A percentile compares a stretch with the other conserved stretches of the same genome.
Evolutionary conservation across 2,329 filamentous ascomycete species (phyloP).

Genomic region (Pseudogymnoascus sp.): DNA sequence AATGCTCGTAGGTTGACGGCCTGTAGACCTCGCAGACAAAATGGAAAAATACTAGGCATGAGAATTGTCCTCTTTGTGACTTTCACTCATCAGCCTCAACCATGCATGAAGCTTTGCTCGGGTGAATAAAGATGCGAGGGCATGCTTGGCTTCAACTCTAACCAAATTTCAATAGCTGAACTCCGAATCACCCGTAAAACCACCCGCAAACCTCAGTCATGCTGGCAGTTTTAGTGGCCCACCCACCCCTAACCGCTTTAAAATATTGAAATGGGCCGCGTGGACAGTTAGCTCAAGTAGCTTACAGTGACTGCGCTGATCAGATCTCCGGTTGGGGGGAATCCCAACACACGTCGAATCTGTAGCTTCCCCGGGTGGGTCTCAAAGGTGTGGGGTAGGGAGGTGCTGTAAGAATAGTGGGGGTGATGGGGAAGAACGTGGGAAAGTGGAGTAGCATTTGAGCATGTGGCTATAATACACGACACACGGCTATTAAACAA

Average conservation of each 20-base stretch:
- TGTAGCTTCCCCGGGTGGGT: background rate
- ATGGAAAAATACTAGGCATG: background rate
- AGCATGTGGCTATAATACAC: background rate
- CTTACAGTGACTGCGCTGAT: background rate
- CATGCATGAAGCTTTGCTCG: background rate
- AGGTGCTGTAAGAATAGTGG: background rate
- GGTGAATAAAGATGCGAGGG: background rate
- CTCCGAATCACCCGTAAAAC: background rate
- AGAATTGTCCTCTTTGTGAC: background rate
- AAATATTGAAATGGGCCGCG: background rate
- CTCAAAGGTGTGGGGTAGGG: background rate
- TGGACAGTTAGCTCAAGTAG: too few species aligned
- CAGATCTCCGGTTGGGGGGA: background rate
- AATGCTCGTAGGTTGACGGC: background rate
- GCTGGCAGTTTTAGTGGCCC: background rate
- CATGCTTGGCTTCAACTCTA: background rate
- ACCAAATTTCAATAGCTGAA: background rate
- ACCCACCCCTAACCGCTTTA: background rate
- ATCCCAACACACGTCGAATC: background rate
- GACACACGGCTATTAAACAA: background rate
- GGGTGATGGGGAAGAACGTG: background rate
- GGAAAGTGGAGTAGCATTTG: background rate
- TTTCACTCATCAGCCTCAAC: background rate
- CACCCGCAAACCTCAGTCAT: background rate
- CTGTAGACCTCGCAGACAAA: too few species aligned